phyloP scores from a whole-genome alignment of 257 asterid species.

The Capsicum baccatum region DNA sequence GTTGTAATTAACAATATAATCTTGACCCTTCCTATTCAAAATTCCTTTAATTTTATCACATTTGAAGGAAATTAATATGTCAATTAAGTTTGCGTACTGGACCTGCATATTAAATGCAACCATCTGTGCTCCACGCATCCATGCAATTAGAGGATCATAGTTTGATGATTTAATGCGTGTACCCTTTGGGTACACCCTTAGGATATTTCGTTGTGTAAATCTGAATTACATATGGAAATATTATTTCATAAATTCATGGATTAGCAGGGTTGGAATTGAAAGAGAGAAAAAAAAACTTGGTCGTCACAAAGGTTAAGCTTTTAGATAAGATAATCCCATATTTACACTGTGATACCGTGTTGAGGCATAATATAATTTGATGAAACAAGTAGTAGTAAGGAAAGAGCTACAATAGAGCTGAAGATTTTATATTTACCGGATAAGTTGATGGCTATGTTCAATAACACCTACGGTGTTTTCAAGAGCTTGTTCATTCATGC shows the following conservation, averaged over 20 bases:
- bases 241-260: neutral
- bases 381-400: neutral
- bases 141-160: slow-evolving; percentile 37
- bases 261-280: neutral
- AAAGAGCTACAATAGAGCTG: neutral
- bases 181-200: slow-evolving; percentile 45
- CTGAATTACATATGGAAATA: slow-evolving; percentile 7
- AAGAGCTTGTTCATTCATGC: slow-evolving; percentile 41
- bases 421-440: slow-evolving; percentile 28
- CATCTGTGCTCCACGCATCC: slow-evolving; percentile 49
- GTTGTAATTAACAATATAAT: neutral
- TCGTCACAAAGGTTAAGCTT: no score
- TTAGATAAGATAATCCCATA: neutral
- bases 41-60: neutral
- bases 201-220: slow-evolving; percentile 36
- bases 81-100: neutral
- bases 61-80: neutral
- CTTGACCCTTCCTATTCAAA: neutral
- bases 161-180: slow-evolving; percentile 38
- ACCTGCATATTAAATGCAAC: slow-evolving; percentile 53
- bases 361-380: neutral
- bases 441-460: slow-evolving; percentile 31
- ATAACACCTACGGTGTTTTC: slow-evolving; percentile 12
- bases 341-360: neutral
- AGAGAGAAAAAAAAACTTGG: no score